phyloP scores from a whole-genome alignment of 345 rosid genomes.

The Dovyalis caffra region DNA sequence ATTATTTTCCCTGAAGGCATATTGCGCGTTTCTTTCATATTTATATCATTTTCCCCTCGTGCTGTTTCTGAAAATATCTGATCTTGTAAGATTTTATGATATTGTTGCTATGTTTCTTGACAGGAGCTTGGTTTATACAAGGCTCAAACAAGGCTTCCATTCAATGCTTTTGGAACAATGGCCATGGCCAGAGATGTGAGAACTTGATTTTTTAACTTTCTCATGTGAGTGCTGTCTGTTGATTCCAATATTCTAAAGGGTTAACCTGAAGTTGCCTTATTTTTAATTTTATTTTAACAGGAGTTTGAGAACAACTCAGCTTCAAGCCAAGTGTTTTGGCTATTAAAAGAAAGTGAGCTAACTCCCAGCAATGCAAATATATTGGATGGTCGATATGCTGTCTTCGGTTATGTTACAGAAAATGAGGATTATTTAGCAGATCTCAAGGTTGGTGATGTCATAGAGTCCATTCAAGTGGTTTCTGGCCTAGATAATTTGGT shows the following conservation, averaged over 20 bases:
- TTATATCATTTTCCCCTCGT: background rate
- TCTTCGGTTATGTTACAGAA: constrained; percentile 85
- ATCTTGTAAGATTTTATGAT: background rate
- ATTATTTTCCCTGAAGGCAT: background rate
- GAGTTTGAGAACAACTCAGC: constrained; percentile 94
- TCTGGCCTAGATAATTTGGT: constrained; percentile 88
- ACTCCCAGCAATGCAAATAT: constrained; percentile 96
- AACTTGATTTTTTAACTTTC: constrained; percentile 7
- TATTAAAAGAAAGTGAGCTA: constrained; percentile 94
- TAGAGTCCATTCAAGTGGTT: constrained; percentile 84
- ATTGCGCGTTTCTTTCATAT: background rate
- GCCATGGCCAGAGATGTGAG: constrained; percentile 99
- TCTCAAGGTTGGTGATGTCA: constrained; percentile 93
- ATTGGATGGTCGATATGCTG: constrained; percentile 94
- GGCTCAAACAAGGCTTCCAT: constrained; percentile 96
- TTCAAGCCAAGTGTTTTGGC: constrained; percentile 96
- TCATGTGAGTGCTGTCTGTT: background rate
- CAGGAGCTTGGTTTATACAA: constrained; percentile 98
- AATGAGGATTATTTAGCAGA: constrained; percentile 89
- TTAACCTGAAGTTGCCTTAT: background rate
- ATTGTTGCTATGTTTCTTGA: background rate
- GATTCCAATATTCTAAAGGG: background rate
- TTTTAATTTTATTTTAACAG: constrained; percentile 35
- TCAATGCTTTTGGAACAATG: constrained; percentile 99
- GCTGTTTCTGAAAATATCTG: constrained; percentile 5